These are phyloP conservation scores for Apiospora rasikravindrae DNA, from an alignment of 2,329 filamentous ascomycete genomes.

Conservation along the genomic window DNA sequence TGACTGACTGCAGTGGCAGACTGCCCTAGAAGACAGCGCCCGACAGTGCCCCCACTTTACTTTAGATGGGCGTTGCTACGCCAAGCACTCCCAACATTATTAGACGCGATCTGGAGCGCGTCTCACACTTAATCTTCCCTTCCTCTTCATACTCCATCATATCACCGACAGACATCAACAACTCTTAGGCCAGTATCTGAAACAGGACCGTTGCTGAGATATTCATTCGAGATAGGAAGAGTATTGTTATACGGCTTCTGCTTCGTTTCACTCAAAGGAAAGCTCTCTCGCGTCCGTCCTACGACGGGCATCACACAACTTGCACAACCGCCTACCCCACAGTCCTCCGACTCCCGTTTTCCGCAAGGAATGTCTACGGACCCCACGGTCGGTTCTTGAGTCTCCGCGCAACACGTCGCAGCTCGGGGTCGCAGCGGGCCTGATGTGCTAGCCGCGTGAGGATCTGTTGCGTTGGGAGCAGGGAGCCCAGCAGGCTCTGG, in stretches of 20 bases:
- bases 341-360: slow-evolving; percentile 80
- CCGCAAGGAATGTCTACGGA: slow-evolving; percentile 67
- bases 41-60: not conserved
- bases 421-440: slow-evolving; percentile 65
- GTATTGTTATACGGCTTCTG: slow-evolving; percentile 24
- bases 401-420: slow-evolving; percentile 57
- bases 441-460: slow-evolving; percentile 54
- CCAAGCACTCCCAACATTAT: not conserved
- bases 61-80: not conserved
- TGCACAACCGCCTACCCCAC: slow-evolving; percentile 77
- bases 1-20: not conserved
- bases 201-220: slow-evolving; percentile 34
- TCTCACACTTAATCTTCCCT: slow-evolving; percentile 20
- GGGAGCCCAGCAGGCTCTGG: slow-evolving; percentile 48
- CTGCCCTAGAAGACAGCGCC: not conserved
- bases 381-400: slow-evolving; percentile 46
- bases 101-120: slow-evolving; percentile 20
- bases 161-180: slow-evolving; percentile 25
- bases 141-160: slow-evolving; percentile 26
- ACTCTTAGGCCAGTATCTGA: slow-evolving; percentile 35
- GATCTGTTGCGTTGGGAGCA: slow-evolving; percentile 44
- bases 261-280: slow-evolving; percentile 33
- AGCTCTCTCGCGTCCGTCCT: slow-evolving; percentile 52
- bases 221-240: slow-evolving; percentile 41
- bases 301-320: slow-evolving; percentile 44